A percentile compares a stretch with the other conserved stretches of the same genome.
These are phyloP conservation scores for Xylariaceae sp. DNA, from an alignment of 2,329 filamentous ascomycete genomes.

Conservation along the genomic window DNA sequence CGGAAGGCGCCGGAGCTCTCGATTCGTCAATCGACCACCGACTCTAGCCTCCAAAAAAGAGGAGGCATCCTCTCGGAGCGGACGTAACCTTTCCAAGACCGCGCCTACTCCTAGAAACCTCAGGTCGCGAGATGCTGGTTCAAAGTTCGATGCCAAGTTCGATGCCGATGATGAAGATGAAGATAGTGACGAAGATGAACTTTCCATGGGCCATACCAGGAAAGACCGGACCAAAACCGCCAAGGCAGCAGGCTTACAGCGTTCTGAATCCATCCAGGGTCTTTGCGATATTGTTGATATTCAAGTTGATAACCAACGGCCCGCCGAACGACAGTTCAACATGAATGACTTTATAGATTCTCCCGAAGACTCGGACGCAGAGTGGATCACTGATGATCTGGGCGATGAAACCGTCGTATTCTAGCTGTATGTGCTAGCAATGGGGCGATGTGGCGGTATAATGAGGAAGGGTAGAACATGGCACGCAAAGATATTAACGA, in stretches of 20 bases:
- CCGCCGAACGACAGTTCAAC: constrained; percentile 59
- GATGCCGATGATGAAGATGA: constrained; percentile 34
- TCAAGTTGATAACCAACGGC: constrained; percentile 69
- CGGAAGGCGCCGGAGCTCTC: constrained; percentile 28
- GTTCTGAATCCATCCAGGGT: constrained; percentile 51
- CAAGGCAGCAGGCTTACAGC: constrained; percentile 10
- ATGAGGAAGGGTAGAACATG: not conserved
- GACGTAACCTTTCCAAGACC: constrained; percentile 13
- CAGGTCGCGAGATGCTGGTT: constrained; percentile 17
- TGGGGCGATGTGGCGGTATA: not conserved
- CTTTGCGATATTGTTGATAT: constrained; percentile 66
- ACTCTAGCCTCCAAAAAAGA: constrained; percentile 17
- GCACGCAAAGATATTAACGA: not conserved
- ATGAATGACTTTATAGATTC: constrained; percentile 67
- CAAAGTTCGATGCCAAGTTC: constrained; percentile 22
- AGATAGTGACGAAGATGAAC: constrained; percentile 32
- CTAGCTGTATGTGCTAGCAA: not conserved
- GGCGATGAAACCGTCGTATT: constrained; percentile 34
- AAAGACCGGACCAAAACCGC: constrained; percentile 9
- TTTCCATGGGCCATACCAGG: constrained; percentile 19
- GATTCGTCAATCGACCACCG: constrained; percentile 22
- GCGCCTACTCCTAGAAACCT: constrained; percentile 21
- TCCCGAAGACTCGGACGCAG: constrained; percentile 49
- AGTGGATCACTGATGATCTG: constrained; percentile 48
- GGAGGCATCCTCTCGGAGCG: constrained; percentile 2